Percentiles rank a stretch among this genome's conserved stretches.
Evolutionary conservation across 305 asterid genomes (phyloP).

Genomic region (Solanum chacoense): DNA sequence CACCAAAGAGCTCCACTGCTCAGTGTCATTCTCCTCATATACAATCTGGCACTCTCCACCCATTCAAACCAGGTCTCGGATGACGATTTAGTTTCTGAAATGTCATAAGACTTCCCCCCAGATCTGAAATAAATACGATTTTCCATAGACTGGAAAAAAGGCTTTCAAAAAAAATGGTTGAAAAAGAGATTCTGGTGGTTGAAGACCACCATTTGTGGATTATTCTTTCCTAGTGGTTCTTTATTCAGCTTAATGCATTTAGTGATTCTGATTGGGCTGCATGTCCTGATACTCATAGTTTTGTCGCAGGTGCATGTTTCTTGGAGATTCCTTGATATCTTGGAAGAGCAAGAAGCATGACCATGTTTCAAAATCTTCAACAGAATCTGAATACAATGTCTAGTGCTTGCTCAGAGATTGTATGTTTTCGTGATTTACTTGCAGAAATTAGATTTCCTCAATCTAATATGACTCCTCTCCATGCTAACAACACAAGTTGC

Average conservation of each 20-base stretch:
- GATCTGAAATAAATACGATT: no score
- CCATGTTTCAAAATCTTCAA: neutral
- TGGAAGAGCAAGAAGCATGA: neutral
- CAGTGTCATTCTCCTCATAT: no score
- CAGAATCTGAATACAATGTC: neutral
- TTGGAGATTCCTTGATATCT: neutral
- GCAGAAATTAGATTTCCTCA: neutral
- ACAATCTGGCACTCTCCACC: no score
- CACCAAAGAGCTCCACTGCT: no score
- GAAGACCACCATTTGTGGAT: neutral
- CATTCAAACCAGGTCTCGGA: no score
- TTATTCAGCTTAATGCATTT: neutral
- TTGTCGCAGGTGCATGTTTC: neutral
- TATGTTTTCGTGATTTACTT: neutral
- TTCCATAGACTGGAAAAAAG: no score
- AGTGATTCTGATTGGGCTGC: neutral
- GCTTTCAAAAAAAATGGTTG: no score
- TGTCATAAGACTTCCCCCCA: no score
- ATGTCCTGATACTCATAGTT: neutral
- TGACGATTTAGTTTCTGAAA: no score
- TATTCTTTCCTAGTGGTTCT: neutral
- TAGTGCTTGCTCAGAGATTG: neutral
- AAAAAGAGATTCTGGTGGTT: no score
- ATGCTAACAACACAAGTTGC: neutral
- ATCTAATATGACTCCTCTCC: neutral